A percentile compares a stretch with the other conserved stretches of the same genome.
phyloP scores from a whole-genome alignment of 306 rosid genomes.

The Vigna unguiculata region DNA sequence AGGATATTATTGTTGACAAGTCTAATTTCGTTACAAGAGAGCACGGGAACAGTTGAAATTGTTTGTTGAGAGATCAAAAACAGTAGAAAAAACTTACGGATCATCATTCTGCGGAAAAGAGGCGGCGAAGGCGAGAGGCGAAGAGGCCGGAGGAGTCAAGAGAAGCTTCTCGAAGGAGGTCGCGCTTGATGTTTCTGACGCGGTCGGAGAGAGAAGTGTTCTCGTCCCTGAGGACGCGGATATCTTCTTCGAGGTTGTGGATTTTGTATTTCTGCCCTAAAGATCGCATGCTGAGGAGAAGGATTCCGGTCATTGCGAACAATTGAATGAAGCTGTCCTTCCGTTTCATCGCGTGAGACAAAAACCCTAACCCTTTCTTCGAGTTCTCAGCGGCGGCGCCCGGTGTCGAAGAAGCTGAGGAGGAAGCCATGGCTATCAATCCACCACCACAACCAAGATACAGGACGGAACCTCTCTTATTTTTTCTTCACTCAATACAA shows the following conservation, averaged over 20 bases:
- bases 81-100: conserved; percentile 3
- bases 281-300: conserved; percentile 75
- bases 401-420: conserved; percentile 48
- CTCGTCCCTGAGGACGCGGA: conserved; percentile 61
- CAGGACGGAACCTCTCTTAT: not conserved
- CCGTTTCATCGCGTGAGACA: conserved; percentile 58
- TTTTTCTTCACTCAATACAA: not conserved
- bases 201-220: conserved; percentile 53
- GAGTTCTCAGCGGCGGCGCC: conserved; percentile 41
- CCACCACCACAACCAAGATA: not conserved
- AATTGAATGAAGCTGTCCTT: conserved; percentile 82
- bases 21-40: not conserved
- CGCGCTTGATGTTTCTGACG: conserved; percentile 61
- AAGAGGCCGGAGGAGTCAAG: conserved; percentile 71
- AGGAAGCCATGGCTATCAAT: conserved; percentile 58
- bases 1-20: not conserved
- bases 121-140: conserved; percentile 74
- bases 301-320: conserved; percentile 78
- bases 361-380: conserved; percentile 44
- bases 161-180: conserved; percentile 78
- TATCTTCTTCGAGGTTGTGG: conserved; percentile 72
- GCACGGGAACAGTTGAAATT: not conserved
- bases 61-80: not conserved
- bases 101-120: conserved; percentile 61
- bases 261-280: conserved; percentile 82